phyloP scores from a whole-genome alignment of 345 rosid genomes.

The Gossypium sturtianum region DNA sequence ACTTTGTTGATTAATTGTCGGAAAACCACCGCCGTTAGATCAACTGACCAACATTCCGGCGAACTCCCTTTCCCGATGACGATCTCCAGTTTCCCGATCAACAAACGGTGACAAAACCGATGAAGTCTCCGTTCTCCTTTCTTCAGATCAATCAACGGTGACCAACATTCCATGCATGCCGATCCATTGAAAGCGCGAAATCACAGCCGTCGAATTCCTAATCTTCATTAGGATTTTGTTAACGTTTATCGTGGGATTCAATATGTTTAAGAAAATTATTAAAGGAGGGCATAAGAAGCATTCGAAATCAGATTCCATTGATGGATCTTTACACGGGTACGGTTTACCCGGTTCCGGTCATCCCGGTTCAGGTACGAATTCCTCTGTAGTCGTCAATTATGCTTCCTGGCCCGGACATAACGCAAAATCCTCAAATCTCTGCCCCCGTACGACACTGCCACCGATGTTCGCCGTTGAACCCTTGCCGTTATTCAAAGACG shows the following conservation, averaged over 20 bases:
- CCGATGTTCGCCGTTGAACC: constrained; percentile 63
- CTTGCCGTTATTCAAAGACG: constrained; percentile 61
- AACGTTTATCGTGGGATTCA: not conserved
- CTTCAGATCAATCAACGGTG: constrained; percentile 12
- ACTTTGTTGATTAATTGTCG: constrained; percentile 17
- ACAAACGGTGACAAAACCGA: not conserved
- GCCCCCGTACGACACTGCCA: constrained; percentile 26
- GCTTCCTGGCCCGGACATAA: constrained; percentile 41
- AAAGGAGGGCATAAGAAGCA: constrained; percentile 69
- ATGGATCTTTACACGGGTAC: constrained; percentile 33
- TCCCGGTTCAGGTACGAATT: constrained; percentile 33
- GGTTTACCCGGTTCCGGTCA: constrained; percentile 30
- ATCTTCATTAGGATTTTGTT: not conserved
- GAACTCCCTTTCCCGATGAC: constrained; percentile 14
- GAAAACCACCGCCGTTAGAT: constrained; percentile 20
- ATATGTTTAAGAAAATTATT: constrained; percentile 80
- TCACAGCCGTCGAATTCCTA: not conserved
- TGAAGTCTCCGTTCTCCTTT: constrained; percentile 2
- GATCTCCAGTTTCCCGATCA: not conserved
- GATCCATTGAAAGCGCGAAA: constrained; percentile 11
- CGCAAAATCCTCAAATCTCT: constrained; percentile 13
- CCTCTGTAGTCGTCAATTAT: constrained; percentile 56
- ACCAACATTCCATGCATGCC: constrained; percentile 18
- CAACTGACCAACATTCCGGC: constrained; percentile 18
- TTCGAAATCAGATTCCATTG: constrained; percentile 56